Evolutionary conservation across 441 rosid species (phyloP).

Genomic region (Populus hybrid): DNA sequence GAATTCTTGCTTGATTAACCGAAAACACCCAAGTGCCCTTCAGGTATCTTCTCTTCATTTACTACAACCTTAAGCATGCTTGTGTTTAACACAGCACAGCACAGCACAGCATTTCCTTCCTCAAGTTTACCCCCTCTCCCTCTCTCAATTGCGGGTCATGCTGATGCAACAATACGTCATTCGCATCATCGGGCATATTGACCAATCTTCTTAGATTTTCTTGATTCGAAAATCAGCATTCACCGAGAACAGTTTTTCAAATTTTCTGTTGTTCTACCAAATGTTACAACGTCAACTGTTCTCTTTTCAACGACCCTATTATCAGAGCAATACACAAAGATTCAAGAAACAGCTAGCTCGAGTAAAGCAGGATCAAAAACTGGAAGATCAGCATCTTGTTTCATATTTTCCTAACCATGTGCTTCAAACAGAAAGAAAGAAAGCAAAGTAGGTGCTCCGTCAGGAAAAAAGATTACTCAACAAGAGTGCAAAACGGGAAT

Average conservation of each 20-base stretch:
- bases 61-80: too few species aligned
- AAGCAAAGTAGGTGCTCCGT: not conserved
- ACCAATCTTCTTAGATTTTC: not conserved
- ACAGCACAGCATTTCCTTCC: too few species aligned
- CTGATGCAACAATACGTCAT: too few species aligned
- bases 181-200: not conserved
- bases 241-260: not conserved
- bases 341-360: not conserved
- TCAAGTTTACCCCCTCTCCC: too few species aligned
- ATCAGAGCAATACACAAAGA: not conserved
- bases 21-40: not conserved
- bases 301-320: not conserved
- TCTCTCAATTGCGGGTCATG: too few species aligned
- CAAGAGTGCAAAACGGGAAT: not conserved
- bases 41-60: not conserved
- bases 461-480: not conserved
- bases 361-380: not conserved
- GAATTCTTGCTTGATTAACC: not conserved
- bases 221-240: not conserved
- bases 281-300: not conserved
- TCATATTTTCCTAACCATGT: not conserved
- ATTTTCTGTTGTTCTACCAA: not conserved
- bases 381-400: not conserved
- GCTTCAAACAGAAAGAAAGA: not conserved
- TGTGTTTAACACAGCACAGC: too few species aligned